phyloP scores from a whole-genome alignment of 139 green algal species.

The Chlamydomonas applanata region DNA sequence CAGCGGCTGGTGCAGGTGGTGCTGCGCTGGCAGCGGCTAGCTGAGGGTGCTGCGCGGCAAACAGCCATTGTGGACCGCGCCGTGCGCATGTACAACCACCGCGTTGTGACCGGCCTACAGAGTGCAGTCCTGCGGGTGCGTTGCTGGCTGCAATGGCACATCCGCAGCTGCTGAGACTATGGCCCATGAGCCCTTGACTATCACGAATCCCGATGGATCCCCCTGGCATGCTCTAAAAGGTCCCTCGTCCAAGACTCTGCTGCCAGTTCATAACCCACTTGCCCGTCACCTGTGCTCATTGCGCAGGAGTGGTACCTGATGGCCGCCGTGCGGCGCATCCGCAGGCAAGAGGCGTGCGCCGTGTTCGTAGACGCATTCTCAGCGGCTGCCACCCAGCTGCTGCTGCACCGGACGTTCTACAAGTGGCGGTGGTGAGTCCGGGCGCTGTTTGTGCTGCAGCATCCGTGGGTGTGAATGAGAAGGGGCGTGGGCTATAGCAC shows the following conservation, averaged over 20 bases:
- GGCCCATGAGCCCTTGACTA: too few relatives aligned
- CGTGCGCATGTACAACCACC: conserved; percentile 37
- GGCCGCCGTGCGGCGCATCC: background rate
- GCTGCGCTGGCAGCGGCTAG: conserved; percentile 21
- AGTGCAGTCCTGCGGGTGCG: conserved; percentile 18
- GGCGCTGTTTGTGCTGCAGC: background rate
- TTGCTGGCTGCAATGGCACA: too few relatives aligned
- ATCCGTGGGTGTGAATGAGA: too few relatives aligned
- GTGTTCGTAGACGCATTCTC: conserved; percentile 19
- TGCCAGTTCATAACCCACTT: too few relatives aligned
- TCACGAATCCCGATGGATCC: too few relatives aligned
- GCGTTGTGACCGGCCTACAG: conserved; percentile 22
- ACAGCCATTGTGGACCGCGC: conserved; percentile 32
- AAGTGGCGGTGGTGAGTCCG: conserved; percentile 16
- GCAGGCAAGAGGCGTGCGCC: conserved; percentile 3
- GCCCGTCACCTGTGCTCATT: background rate
- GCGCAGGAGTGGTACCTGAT: background rate
- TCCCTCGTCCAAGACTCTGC: too few relatives aligned
- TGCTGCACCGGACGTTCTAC: background rate
- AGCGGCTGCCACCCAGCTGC: background rate
- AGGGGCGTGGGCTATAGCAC: background rate
- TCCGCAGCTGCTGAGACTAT: too few relatives aligned
- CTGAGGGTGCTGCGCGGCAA: conserved; percentile 17
- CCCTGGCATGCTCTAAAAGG: too few relatives aligned
- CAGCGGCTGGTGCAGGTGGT: conserved; percentile 15